These are phyloP conservation scores for Warburgia ugandensis DNA, from an alignment of 164 flowering plant species.

Conservation along the genomic window DNA sequence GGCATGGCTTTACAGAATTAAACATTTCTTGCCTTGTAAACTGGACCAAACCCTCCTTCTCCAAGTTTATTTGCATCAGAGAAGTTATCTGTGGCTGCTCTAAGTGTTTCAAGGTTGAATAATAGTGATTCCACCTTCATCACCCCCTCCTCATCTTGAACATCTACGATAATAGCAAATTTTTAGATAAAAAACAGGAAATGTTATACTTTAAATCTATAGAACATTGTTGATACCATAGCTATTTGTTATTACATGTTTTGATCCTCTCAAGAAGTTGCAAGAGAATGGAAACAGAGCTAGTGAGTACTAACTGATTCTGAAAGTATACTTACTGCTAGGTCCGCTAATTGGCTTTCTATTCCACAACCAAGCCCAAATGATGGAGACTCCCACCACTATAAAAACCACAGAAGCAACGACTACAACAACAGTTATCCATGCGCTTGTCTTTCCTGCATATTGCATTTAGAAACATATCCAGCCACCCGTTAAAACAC, in stretches of 20 bases:
- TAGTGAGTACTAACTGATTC: too few species aligned
- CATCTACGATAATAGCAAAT: neutral
- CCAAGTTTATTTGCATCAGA: slow-evolving; percentile 9
- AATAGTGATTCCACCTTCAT: neutral
- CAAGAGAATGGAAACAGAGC: too few species aligned
- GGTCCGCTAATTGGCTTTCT: neutral
- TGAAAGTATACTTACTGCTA: neutral
- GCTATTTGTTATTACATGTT: neutral
- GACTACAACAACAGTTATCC: neutral
- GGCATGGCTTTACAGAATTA: too few species aligned
- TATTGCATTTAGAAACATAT: too few species aligned
- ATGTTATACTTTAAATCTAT: neutral
- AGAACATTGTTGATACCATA: neutral
- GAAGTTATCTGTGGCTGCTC: slow-evolving; percentile 1
- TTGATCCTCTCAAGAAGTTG: too few species aligned
- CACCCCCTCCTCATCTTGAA: neutral
- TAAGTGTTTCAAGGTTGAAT: neutral
- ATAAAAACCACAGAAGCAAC: neutral
- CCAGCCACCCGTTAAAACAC: too few species aligned
- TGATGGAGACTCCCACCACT: neutral
- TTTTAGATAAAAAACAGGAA: neutral
- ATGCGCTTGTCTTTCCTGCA: too few species aligned
- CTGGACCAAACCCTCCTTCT: slow-evolving; percentile 8
- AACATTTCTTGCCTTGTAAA: slow-evolving; percentile 7
- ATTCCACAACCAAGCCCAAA: neutral